These are phyloP conservation scores for Mrakiaceae sp. DNA, from an alignment of 1,284 basidiomycete species.

Conservation along the genomic window DNA sequence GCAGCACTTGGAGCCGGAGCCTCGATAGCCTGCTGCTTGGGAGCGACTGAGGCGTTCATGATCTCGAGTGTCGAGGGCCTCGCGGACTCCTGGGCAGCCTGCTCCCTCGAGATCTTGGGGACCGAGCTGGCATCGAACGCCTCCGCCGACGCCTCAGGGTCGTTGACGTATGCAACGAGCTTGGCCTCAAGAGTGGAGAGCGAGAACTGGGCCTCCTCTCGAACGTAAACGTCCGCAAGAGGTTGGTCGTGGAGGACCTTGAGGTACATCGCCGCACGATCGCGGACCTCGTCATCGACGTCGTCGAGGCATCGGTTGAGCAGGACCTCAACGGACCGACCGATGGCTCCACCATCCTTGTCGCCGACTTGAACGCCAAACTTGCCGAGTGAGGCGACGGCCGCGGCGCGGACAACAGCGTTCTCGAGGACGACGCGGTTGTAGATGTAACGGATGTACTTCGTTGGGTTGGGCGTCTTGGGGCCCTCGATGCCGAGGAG, in stretches of 20 bases:
- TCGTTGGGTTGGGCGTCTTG: constrained; percentile 85
- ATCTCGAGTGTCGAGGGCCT: constrained; percentile 74
- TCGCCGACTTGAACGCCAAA: constrained; percentile 87
- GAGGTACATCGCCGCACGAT: constrained; percentile 90
- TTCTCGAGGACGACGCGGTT: constrained; percentile 99
- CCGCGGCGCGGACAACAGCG: constrained; percentile 92
- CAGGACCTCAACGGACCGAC: constrained; percentile 76
- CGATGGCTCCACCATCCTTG: constrained; percentile 44
- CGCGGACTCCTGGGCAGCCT: constrained; percentile 72
- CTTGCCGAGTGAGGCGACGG: constrained; percentile 88
- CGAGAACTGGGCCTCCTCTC: constrained; percentile 84
- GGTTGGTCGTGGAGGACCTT: constrained; percentile 67
- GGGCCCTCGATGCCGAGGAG: constrained; percentile 93
- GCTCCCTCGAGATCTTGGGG: constrained; percentile 81
- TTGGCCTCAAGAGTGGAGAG: constrained; percentile 74
- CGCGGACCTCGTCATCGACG: constrained; percentile 97
- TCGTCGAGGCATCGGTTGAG: constrained; percentile 91
- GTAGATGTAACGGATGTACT: constrained; percentile 99
- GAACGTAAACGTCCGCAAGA: constrained; percentile 75
- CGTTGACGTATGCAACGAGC: constrained; percentile 78
- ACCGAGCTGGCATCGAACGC: constrained; percentile 71
- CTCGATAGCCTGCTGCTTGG: constrained; percentile 45
- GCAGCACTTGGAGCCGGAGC: constrained; percentile 61
- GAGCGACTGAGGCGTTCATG: constrained; percentile 36
- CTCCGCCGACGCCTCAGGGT: constrained; percentile 51